phyloP scores from a whole-genome alignment of 768 basidiomycete species.

The Russula earlei region DNA sequence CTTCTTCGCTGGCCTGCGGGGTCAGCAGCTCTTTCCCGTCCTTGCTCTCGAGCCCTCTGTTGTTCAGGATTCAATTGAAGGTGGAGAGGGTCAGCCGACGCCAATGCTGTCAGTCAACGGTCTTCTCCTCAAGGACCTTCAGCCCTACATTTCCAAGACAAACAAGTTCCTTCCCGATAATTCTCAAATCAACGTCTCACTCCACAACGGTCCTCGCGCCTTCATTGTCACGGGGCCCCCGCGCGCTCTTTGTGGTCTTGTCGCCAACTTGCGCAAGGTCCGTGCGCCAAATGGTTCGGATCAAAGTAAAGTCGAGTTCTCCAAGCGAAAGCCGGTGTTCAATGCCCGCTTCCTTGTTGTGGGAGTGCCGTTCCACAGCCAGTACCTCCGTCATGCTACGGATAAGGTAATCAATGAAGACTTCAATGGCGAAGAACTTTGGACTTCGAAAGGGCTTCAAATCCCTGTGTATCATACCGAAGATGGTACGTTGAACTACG shows the following conservation, averaged over 20 bases:
- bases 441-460: slow-evolving; percentile 55
- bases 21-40: slow-evolving; percentile 90
- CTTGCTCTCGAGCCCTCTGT: slow-evolving; percentile 83
- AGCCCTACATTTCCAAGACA: slow-evolving; percentile 76
- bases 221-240: slow-evolving; percentile 92
- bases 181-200: slow-evolving; percentile 76
- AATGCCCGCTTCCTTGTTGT: slow-evolving; percentile 91
- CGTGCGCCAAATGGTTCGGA: slow-evolving; percentile 81
- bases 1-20: slow-evolving; percentile 88
- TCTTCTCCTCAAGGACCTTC: slow-evolving; percentile 62
- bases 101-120: slow-evolving; percentile 93
- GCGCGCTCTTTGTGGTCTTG: slow-evolving; percentile 87
- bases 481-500: slow-evolving; percentile 51
- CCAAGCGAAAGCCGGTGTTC: slow-evolving; percentile 91
- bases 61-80: slow-evolving; percentile 78
- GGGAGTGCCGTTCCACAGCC: slow-evolving; percentile 92
- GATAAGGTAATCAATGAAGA: slow-evolving; percentile 72
- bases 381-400: slow-evolving; percentile 65
- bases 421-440: slow-evolving; percentile 68
- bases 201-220: slow-evolving; percentile 84
- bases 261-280: slow-evolving; percentile 82
- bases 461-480: slow-evolving; percentile 92
- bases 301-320: slow-evolving; percentile 90
- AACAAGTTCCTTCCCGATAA: slow-evolving; percentile 77
- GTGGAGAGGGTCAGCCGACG: slow-evolving; percentile 86